phyloP scores from a whole-genome alignment of 2,329 filamentous ascomycete genomes.

The Claviceps sp. region DNA sequence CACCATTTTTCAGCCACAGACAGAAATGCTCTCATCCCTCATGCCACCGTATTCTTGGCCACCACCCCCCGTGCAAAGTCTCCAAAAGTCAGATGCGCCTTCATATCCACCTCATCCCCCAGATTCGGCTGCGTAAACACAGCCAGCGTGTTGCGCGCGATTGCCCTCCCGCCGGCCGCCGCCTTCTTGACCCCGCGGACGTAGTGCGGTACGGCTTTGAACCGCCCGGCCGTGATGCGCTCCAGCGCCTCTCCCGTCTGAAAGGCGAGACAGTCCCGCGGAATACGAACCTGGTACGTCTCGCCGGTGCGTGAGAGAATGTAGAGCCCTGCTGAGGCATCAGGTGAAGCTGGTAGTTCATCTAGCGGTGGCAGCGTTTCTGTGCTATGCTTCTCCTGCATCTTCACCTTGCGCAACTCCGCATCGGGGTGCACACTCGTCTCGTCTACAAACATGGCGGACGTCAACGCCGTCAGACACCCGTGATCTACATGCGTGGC shows the following conservation, averaged over 20 bases:
- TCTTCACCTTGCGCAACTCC: not conserved
- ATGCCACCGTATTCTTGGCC: constrained; percentile 42
- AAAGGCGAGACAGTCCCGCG: constrained; percentile 82
- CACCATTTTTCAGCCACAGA: no score
- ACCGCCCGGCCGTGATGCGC: constrained; percentile 77
- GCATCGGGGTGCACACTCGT: constrained; percentile 9
- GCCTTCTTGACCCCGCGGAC: constrained; percentile 58
- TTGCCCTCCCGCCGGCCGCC: constrained; percentile 33
- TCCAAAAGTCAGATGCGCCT: constrained; percentile 56
- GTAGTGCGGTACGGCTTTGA: constrained; percentile 93
- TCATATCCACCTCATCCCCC: constrained; percentile 60
- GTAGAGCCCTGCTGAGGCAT: constrained; percentile 80
- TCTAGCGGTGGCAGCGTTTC: constrained; percentile 37
- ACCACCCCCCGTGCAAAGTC: constrained; percentile 56
- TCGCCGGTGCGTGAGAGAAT: constrained; percentile 74
- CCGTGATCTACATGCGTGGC: constrained; percentile 84
- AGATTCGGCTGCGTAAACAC: constrained; percentile 97
- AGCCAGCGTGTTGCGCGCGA: constrained; percentile 78
- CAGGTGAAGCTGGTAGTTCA: constrained; percentile 65
- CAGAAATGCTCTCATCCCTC: not conserved
- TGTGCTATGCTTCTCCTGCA: not conserved
- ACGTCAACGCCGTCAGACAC: constrained; percentile 85
- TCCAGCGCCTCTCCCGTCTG: constrained; percentile 91
- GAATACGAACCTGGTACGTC: constrained; percentile 85
- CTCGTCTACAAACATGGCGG: constrained; percentile 93